Conservation (phyloP, 1,284 basidiomycete genomes). For the Crucibulum parvulum region DNA sequence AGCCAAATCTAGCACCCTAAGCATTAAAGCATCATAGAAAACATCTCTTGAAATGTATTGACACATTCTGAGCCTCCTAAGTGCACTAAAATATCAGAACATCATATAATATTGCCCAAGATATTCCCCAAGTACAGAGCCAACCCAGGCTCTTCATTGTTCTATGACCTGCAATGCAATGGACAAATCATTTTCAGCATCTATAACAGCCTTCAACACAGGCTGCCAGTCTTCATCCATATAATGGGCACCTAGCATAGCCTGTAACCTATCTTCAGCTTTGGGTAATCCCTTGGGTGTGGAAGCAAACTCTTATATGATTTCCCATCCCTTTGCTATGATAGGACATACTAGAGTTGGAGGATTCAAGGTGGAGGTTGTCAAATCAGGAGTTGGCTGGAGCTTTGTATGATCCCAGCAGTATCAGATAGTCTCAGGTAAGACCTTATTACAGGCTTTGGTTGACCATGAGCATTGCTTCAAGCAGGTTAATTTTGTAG, state of each 20-base stretch:
- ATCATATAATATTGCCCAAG: too few species aligned
- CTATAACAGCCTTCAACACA: slow-evolving; percentile 5
- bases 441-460: background rate
- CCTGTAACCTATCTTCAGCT: slow-evolving; percentile 14
- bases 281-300: slow-evolving; percentile 21
- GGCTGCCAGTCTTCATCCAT: slow-evolving; percentile 6
- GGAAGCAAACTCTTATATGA: slow-evolving; percentile 19
- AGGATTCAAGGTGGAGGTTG: background rate
- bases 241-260: slow-evolving; percentile 11
- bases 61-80: too few species aligned
- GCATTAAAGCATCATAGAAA: too few species aligned
- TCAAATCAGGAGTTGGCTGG: background rate
- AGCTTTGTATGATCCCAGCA: background rate
- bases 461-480: slow-evolving; percentile 32
- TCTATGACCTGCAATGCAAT: background rate
- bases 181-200: slow-evolving; percentile 1
- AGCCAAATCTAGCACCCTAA: too few species aligned
- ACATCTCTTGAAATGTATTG: too few species aligned
- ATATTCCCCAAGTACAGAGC: too few species aligned
- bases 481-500: slow-evolving; percentile 34
- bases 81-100: too few species aligned
- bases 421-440: background rate
- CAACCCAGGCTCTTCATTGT: too few species aligned
- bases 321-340: slow-evolving; percentile 14
- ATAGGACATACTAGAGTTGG: background rate